A percentile compares a stretch with the other conserved stretches of the same genome.
Conservation (phyloP, 1,284 basidiomycete species). For the Trichosporon inkin region DNA sequence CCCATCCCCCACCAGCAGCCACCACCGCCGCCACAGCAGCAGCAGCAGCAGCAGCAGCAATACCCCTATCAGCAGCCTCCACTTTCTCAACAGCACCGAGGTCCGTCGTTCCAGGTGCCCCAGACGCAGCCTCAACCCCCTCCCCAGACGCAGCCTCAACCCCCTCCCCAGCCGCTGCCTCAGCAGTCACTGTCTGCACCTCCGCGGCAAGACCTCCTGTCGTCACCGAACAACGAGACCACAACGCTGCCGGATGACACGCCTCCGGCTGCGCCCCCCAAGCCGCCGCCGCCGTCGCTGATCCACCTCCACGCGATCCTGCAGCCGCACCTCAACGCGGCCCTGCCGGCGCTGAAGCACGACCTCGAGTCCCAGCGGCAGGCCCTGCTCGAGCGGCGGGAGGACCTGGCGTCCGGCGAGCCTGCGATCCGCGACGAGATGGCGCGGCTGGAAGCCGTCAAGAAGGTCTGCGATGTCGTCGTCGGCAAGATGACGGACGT, state of each 20-base stretch:
- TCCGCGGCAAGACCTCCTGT: conserved; percentile 28
- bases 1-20: conserved; percentile 14
- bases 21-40: conserved; percentile 13
- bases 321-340: conserved; percentile 66
- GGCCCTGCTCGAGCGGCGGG: conserved; percentile 70
- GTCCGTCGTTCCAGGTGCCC: conserved; percentile 4
- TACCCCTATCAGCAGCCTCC: conserved; percentile 17
- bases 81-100: conserved; percentile 10
- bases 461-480: conserved; percentile 80
- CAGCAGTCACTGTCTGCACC: conserved; percentile 26
- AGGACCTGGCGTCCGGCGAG: conserved; percentile 79
- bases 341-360: conserved; percentile 63
- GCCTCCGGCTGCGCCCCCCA: conserved; percentile 74
- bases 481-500: conserved; percentile 62
- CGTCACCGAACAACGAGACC: conserved; percentile 36
- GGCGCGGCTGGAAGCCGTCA: conserved; percentile 89
- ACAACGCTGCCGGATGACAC: conserved; percentile 49
- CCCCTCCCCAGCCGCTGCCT: conserved; percentile 22
- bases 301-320: conserved; percentile 77
- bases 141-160: conserved; percentile 25
- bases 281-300: conserved; percentile 67
- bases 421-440: conserved; percentile 94
- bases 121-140: conserved; percentile 19
- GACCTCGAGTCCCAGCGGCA: conserved; percentile 66
- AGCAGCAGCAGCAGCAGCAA: conserved; percentile 14